phyloP scores from a whole-genome alignment of 129 eudicot genomes.

The Smallanthus sonchifolius region DNA sequence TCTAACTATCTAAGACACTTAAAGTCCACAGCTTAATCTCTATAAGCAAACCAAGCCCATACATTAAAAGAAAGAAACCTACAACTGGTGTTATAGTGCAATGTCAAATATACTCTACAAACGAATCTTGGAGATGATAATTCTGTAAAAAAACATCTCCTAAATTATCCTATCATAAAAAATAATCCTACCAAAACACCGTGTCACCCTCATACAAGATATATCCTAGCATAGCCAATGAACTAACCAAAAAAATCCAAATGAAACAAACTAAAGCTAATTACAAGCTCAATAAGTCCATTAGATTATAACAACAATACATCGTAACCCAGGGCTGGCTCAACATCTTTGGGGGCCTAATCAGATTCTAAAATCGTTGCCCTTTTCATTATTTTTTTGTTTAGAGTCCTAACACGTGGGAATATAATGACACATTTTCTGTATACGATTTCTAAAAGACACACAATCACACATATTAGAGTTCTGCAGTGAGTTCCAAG shows the following conservation, averaged over 20 bases:
- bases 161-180: neutral
- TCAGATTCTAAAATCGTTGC: too few species aligned
- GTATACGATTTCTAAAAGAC: too few species aligned
- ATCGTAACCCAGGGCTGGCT: too few species aligned
- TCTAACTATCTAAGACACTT: neutral
- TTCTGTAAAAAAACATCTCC: neutral
- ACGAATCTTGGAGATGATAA: neutral
- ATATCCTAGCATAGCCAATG: conserved; percentile 3
- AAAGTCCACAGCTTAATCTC: neutral
- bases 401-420: too few species aligned
- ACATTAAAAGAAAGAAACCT: too few species aligned
- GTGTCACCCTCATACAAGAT: neutral
- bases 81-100: neutral
- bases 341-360: too few species aligned
- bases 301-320: too few species aligned
- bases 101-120: neutral
- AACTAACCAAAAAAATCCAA: neutral
- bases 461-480: too few species aligned
- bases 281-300: too few species aligned
- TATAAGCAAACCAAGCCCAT: neutral
- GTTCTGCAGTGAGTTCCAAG: too few species aligned
- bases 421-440: too few species aligned
- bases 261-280: neutral
- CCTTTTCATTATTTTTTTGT: too few species aligned
- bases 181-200: neutral